A percentile compares a stretch with the other conserved stretches of the same genome.
Evolutionary conservation across 805 yeast species (phyloP).

Genomic region (Cyberlindnera amylophila): DNA sequence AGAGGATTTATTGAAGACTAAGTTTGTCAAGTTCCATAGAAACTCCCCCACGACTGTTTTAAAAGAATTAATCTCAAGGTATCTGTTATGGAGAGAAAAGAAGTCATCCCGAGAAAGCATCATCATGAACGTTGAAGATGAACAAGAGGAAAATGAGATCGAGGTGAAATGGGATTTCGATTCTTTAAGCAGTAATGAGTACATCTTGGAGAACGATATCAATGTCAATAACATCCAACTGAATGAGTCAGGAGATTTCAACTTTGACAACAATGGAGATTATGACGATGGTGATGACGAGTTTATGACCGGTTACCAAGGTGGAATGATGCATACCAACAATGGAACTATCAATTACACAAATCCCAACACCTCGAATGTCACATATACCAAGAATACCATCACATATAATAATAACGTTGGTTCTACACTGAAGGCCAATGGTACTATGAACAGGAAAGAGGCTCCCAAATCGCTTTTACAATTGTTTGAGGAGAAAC

Average conservation of each 20-base stretch:
- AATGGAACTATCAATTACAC: conserved; percentile 22
- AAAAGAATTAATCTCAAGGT: conserved; percentile 71
- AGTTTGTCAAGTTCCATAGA: conserved; percentile 62
- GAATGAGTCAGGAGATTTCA: conserved; percentile 23
- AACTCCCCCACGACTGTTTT: conserved; percentile 55
- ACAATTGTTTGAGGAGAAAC: conserved; percentile 60
- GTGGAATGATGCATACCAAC: conserved; percentile 15
- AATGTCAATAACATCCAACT: conserved; percentile 35
- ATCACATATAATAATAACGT: conserved; percentile 26
- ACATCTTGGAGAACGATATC: conserved; percentile 68
- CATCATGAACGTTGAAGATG: conserved; percentile 37
- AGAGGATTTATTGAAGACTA: conserved; percentile 74
- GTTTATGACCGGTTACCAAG: conserved; percentile 26
- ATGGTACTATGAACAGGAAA: conserved; percentile 30
- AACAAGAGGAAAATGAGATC: conserved; percentile 35
- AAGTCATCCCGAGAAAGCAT: conserved; percentile 52
- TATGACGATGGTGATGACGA: conserved; percentile 29
- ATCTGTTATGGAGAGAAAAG: conserved; percentile 72
- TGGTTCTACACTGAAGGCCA: conserved; percentile 25
- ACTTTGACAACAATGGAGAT: conserved; percentile 18
- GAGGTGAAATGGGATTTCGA: conserved; percentile 88
- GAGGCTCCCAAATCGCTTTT: conserved; percentile 72
- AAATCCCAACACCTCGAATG: conserved; percentile 13
- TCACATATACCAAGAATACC: conserved; percentile 30
- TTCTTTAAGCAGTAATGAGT: conserved; percentile 69